Evolutionary conservation across 2,329 filamentous ascomycete species (phyloP).

Genomic region (Sordariomycetes sp.): DNA sequence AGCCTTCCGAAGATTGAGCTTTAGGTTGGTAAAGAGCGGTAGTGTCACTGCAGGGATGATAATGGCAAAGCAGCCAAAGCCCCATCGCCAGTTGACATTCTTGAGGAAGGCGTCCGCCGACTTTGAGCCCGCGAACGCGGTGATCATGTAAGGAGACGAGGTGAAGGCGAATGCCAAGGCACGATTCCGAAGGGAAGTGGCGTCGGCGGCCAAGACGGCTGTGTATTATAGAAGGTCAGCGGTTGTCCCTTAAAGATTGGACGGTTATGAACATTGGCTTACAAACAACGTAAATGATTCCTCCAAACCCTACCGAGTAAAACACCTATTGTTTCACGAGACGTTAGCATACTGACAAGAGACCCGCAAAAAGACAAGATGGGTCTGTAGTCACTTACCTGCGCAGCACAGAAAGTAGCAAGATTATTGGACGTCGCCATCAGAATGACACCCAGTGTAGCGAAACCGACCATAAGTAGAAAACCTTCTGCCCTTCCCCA

Average conservation of each 20-base stretch:
- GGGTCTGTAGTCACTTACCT: neutral
- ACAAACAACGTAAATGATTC: neutral
- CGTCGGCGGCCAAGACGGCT: neutral
- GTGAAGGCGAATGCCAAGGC: conserved; percentile 24
- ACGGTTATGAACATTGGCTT: too few species aligned
- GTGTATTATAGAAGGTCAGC: too few species aligned
- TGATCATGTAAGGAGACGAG: conserved; percentile 27
- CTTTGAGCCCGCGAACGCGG: conserved; percentile 23
- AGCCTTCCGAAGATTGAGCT: conserved; percentile 43
- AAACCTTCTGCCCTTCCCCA: conserved; percentile 48
- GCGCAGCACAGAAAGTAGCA: conserved; percentile 34
- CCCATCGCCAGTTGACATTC: conserved; percentile 22
- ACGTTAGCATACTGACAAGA: too few species aligned
- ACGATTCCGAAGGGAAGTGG: conserved; percentile 18
- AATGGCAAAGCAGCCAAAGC: conserved; percentile 46
- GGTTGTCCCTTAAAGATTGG: too few species aligned
- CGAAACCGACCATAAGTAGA: conserved; percentile 34
- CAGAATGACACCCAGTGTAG: conserved; percentile 42
- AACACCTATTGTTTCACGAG: neutral
- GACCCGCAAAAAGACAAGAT: too few species aligned
- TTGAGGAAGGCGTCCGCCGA: conserved; percentile 16
- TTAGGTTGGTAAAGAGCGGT: conserved; percentile 44
- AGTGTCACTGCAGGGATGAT: conserved; percentile 48
- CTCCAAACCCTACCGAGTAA: neutral
- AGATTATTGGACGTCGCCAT: conserved; percentile 46